Percentiles rank a stretch among this genome's conserved stretches.
phyloP scores from a whole-genome alignment of 208 protist species.

The Kentomonas sorsogonicus region DNA sequence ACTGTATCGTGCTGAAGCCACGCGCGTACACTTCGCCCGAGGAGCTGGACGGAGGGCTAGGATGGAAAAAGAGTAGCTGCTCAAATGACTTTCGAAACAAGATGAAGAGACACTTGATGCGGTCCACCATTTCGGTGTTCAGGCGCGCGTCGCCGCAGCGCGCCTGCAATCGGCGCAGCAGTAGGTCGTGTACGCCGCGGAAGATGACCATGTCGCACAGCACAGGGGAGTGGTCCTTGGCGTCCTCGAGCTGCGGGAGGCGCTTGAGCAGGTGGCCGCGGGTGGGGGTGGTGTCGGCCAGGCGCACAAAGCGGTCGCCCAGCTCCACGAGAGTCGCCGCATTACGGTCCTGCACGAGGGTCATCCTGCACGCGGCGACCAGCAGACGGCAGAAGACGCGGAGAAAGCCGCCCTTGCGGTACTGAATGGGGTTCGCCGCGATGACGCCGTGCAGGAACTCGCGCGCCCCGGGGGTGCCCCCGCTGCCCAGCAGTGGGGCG shows the following conservation, averaged over 20 bases:
- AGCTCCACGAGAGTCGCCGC: constrained; percentile 40
- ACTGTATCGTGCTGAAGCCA: constrained; percentile 29
- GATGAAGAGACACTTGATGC: constrained; percentile 54
- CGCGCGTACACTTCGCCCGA: constrained; percentile 7
- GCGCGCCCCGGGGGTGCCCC: constrained; percentile 22
- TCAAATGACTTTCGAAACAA: constrained; percentile 53
- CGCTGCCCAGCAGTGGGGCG: constrained; percentile 46
- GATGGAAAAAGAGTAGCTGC: constrained; percentile 48
- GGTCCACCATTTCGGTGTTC: constrained; percentile 58
- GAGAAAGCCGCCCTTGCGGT: constrained; percentile 55
- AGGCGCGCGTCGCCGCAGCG: constrained; percentile 21
- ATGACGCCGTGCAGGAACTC: constrained; percentile 2
- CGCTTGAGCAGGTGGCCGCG: constrained; percentile 34
- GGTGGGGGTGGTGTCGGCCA: constrained; percentile 39
- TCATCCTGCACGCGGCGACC: constrained; percentile 56
- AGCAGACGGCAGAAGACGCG: constrained; percentile 79
- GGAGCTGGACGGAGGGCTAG: constrained; percentile 2
- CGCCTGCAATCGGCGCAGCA: constrained; percentile 57
- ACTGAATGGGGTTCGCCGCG: constrained; percentile 8
- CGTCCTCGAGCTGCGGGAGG: constrained; percentile 25
- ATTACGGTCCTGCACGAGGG: constrained; percentile 25
- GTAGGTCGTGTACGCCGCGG: constrained; percentile 52
- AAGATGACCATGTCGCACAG: constrained; percentile 62
- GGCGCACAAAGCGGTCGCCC: constrained; percentile 29
- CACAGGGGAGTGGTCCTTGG: constrained; percentile 56